Evolutionary conservation across 148 eudicot genomes (phyloP).

Genomic region (Heliosperma pusillum): DNA sequence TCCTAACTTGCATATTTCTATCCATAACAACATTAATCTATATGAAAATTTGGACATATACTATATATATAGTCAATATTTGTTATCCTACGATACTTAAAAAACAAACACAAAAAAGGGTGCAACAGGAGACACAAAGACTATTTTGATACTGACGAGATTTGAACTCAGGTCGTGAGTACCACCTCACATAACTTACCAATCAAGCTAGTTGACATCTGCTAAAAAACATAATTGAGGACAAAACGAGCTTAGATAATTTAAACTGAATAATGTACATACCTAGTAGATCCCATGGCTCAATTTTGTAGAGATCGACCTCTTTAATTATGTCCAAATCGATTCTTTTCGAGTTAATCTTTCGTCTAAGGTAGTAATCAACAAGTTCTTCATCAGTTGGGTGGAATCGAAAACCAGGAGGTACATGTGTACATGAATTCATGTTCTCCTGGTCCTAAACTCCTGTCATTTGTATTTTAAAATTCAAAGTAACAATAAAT

Average conservation of each 20-base stretch:
- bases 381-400: constrained; percentile 89
- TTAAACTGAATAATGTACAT: not conserved
- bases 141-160: too few species aligned
- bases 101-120: too few species aligned
- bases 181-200: too few species aligned
- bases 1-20: constrained; percentile 70
- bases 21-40: not conserved
- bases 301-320: constrained; percentile 77
- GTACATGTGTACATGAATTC: constrained; percentile 59
- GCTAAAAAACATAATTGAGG: too few species aligned
- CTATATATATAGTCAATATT: not conserved
- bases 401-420: constrained; percentile 84
- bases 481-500: not conserved
- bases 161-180: too few species aligned
- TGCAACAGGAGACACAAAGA: too few species aligned
- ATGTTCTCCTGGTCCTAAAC: constrained; percentile 19
- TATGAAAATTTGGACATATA: not conserved
- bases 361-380: constrained; percentile 75
- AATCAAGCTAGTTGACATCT: too few species aligned
- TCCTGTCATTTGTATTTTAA: constrained; percentile 2
- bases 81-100: not conserved
- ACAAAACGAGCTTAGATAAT: not conserved
- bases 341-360: constrained; percentile 46
- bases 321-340: constrained; percentile 76
- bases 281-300: constrained; percentile 95